Evolutionary conservation across 169 alveolate genomes (phyloP).

Genomic region (Plasmodium inui): DNA sequence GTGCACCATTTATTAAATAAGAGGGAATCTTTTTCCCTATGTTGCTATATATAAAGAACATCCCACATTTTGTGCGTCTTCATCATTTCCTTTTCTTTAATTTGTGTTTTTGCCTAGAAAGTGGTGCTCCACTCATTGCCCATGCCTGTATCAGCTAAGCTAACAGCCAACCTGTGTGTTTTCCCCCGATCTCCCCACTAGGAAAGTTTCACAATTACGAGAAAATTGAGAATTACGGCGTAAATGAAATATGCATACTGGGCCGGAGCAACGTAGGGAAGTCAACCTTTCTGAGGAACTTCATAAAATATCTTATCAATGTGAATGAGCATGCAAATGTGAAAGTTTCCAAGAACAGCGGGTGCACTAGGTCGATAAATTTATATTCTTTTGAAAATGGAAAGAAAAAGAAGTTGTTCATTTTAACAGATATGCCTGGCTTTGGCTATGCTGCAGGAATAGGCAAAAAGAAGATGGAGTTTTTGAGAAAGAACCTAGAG

Average conservation of each 20-base stretch:
- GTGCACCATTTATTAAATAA: background rate
- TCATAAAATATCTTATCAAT: slow-evolving; percentile 44
- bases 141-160: background rate
- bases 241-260: slow-evolving; percentile 66
- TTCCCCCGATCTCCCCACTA: background rate
- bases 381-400: slow-evolving; percentile 67
- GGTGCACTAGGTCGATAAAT: slow-evolving; percentile 69
- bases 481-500: slow-evolving; percentile 36
- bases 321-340: slow-evolving; percentile 23
- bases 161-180: background rate
- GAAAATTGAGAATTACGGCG: slow-evolving; percentile 61
- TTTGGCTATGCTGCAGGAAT: slow-evolving; percentile 71
- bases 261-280: slow-evolving; percentile 74
- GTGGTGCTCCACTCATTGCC: background rate
- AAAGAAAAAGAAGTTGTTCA: slow-evolving; percentile 49
- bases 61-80: background rate
- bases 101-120: background rate
- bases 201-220: slow-evolving; percentile 47
- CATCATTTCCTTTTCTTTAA: background rate
- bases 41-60: background rate
- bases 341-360: slow-evolving; percentile 58
- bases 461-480: slow-evolving; percentile 60
- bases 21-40: background rate
- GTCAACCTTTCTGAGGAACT: slow-evolving; percentile 60
- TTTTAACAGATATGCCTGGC: slow-evolving; percentile 72